phyloP scores from a whole-genome alignment of 495 filamentous ascomycete species.

The Penicillium pancosmium region DNA sequence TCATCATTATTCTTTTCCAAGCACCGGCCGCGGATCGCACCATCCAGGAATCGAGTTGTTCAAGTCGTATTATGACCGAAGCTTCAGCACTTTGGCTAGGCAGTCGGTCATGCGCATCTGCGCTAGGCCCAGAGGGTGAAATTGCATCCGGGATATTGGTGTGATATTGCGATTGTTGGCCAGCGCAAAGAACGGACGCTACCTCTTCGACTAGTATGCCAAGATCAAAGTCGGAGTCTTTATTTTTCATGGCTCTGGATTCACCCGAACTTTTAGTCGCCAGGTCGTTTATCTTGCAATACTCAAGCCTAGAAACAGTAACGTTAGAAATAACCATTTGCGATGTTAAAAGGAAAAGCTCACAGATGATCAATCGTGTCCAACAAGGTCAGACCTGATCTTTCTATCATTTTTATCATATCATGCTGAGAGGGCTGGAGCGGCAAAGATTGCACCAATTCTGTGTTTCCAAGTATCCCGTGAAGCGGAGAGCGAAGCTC shows the following conservation, averaged over 20 bases:
- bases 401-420: constrained; percentile 65
- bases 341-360: background rate
- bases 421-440: constrained; percentile 55
- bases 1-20: constrained; percentile 68
- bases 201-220: constrained; percentile 60
- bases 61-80: constrained; percentile 60
- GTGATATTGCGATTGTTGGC: constrained; percentile 24
- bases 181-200: constrained; percentile 58
- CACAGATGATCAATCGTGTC: constrained; percentile 68
- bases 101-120: background rate
- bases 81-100: constrained; percentile 15
- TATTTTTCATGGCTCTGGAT: constrained; percentile 5
- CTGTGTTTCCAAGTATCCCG: constrained; percentile 65
- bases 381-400: constrained; percentile 65
- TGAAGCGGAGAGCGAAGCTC: constrained; percentile 73
- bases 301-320: constrained; percentile 44
- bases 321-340: background rate
- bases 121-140: background rate
- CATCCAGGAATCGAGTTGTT: constrained; percentile 50
- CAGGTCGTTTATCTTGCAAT: constrained; percentile 56
- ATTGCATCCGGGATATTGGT: constrained; percentile 3
- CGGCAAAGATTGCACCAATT: constrained; percentile 61
- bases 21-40: constrained; percentile 63
- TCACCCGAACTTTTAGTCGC: constrained; percentile 11
- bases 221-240: constrained; percentile 41